phyloP scores from a whole-genome alignment of 345 rosid genomes.

The Eucalyptus polybractea region DNA sequence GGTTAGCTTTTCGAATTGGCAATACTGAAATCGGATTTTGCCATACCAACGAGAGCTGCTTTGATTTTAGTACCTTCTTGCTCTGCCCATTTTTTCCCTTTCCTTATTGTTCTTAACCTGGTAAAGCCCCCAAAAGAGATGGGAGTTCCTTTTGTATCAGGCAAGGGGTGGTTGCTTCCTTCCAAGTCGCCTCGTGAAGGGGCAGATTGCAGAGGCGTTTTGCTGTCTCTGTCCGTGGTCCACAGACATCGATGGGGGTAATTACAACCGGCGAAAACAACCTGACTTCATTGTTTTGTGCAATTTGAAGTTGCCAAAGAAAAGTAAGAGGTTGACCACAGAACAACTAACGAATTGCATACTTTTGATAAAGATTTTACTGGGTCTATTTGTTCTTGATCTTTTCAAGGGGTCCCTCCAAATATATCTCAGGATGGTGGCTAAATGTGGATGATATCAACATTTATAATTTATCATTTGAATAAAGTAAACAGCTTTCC shows the following conservation, averaged over 20 bases:
- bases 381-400: neutral
- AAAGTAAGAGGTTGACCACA: neutral
- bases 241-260: neutral
- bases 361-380: neutral
- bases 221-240: neutral
- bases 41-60: neutral
- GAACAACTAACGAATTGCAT: rapidly evolving
- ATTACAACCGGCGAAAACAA: neutral
- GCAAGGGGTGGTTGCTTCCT: neutral
- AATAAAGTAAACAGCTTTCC: rapidly evolving
- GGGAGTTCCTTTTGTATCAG: neutral
- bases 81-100: neutral
- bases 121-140: neutral
- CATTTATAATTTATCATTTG: neutral
- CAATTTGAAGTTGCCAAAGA: neutral
- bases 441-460: neutral
- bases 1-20: neutral
- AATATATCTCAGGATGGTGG: neutral
- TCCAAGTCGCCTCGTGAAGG: neutral
- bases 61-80: neutral
- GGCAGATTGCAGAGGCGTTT: neutral
- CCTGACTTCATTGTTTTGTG: neutral
- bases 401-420: neutral
- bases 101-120: neutral
- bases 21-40: neutral